Evolutionary conservation across 164 flowering plant species (phyloP).

Genomic region (Stephania cephalantha): DNA sequence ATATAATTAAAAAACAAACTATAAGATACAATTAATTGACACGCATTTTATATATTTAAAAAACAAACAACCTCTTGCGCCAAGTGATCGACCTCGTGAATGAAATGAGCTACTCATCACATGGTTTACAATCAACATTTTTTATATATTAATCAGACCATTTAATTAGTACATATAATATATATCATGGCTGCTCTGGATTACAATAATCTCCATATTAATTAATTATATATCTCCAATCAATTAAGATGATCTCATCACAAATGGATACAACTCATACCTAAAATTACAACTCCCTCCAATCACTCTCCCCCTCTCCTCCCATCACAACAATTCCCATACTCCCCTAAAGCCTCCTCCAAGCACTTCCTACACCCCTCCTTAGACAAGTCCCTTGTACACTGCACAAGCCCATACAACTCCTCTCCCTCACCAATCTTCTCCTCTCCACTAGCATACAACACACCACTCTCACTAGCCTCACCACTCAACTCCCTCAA

Average conservation of each 20-base stretch:
- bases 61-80: too few relatives aligned
- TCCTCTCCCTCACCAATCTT: constrained; percentile 13
- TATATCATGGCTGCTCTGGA: neutral
- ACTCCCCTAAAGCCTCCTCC: constrained; percentile 25
- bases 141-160: neutral
- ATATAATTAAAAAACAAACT: neutral
- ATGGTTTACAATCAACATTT: neutral
- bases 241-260: constrained; percentile 11
- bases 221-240: neutral
- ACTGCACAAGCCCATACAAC: constrained; percentile 38
- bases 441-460: constrained; percentile 28
- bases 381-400: constrained; percentile 39
- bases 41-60: neutral
- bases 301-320: constrained; percentile 45
- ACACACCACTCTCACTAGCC: constrained; percentile 8
- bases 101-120: neutral
- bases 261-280: constrained; percentile 47
- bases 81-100: too few relatives aligned
- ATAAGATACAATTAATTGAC: neutral
- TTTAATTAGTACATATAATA: too few relatives aligned
- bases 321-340: constrained; percentile 41
- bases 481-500: constrained; percentile 15
- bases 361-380: constrained; percentile 40
- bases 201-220: constrained; percentile 1
- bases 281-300: constrained; percentile 46